Evolutionary conservation across 768 basidiomycete species (phyloP), one percentile per base, ranked within the genome.

Genomic region (Pleurotus cornucopiae): DNA sequence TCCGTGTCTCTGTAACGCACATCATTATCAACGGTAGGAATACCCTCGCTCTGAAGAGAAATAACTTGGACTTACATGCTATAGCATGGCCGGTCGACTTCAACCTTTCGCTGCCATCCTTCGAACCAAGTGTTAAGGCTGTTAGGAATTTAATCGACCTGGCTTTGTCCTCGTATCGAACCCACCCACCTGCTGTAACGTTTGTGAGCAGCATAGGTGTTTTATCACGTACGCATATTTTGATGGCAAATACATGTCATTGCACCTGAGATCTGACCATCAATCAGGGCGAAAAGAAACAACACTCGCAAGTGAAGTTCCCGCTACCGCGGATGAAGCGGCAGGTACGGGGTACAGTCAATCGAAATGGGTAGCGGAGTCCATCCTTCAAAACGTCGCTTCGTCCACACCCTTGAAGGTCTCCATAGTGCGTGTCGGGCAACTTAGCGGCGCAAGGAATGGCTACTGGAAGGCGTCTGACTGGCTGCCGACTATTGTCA

Each of bases 51-150:
- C 11, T 34, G 9, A 9, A 34, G 7, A 34, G 9, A 34, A 6
- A 34, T 2, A 34, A 7, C 2, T 34, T 34, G 30, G 7, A 34
- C 30, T 34, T 11, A 34, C 4, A 9, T 34, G 30, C 11, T 25
- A 13, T 12, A 64, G 76, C 77, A 16, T 80, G 79, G 80, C 70
- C 71, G 0, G 71, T 81, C 46, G 77, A 81, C 63, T 79, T 81
- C 63, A 76, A 75, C 38, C 65, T 78, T 0, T 67, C 70, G 13
- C 63, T 78, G 18, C 64, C 67, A 6, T 79, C 79, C 9, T 80
- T 80, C 51, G 76, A 78, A 49, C 60, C 71, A 5, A 72, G 73
- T 56, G 65, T 81, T 48, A 64, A 62, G 18, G 74, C 74, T 14
- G 72, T 72, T 1, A 65, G 74, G 34, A 71, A 72, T 61, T 63